Percentiles rank a stretch among this genome's conserved stretches.
These are phyloP conservation scores for Dissophora ornata DNA, from an alignment of 192 early-diverging fungal genomes.

Conservation along the genomic window DNA sequence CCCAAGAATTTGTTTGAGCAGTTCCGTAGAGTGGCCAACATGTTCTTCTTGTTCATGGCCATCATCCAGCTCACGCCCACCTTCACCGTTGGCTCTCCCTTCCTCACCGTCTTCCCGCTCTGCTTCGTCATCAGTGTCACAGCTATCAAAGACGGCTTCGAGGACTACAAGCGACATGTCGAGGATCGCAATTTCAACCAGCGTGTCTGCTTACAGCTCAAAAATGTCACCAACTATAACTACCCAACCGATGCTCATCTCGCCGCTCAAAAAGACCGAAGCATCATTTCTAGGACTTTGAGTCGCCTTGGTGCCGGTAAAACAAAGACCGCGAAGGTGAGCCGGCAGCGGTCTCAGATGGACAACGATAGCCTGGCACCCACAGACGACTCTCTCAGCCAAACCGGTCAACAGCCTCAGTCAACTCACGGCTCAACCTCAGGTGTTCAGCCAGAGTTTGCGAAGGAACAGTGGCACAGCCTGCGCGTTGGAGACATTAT, in stretches of 20 bases:
- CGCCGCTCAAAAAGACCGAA: conserved; percentile 18
- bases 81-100: conserved; percentile 83
- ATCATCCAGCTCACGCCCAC: conserved; percentile 85
- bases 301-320: conserved; percentile 4
- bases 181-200: conserved; percentile 88
- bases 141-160: conserved; percentile 88
- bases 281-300: conserved; percentile 15
- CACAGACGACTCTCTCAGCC: conserved; percentile 2
- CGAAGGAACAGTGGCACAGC: conserved; percentile 71
- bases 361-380: conserved; percentile 8
- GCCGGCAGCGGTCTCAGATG: conserved; percentile 8
- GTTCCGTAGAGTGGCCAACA: conserved; percentile 83
- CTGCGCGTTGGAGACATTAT: conserved; percentile 91
- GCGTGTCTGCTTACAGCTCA: conserved; percentile 59
- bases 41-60: conserved; percentile 89
- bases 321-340: conserved; percentile 11
- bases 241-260: conserved; percentile 23
- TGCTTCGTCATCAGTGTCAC: conserved; percentile 84
- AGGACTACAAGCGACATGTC: conserved; percentile 89
- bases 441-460: conserved; percentile 54
- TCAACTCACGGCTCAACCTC: background rate
- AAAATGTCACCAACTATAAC: conserved; percentile 61
- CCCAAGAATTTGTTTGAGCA: conserved; percentile 95
- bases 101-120: conserved; percentile 85
- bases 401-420: conserved; percentile 8